Evolutionary conservation across 257 asterid species (phyloP), one percentile per base, ranked within the genome.

Genomic region (Buddleja alternifolia): DNA sequence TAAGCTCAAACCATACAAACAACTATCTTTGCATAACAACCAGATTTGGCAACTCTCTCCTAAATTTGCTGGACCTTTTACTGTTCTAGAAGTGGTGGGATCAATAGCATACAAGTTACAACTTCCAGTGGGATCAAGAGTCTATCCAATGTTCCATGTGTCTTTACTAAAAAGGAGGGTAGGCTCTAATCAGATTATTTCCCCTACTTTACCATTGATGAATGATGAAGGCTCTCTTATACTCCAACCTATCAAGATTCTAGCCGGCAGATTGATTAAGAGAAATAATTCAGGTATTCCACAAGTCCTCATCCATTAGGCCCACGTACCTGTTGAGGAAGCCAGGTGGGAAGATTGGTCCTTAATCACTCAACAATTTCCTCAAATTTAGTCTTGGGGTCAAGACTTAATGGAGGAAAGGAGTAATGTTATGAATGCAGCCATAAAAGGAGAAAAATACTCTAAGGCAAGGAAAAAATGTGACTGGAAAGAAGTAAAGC

Each of bases 81-180:
- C 52, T n/a, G 47, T 72, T 0, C 0, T 52, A 4, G 37, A 10
- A 4, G 25, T 10, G 36, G 21, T 50, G 0, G 39, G 50, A 3
- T 9, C 15, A 2, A 66, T 62, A 0, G 65, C 66, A 0, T 53
- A 72, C 4, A 23, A 15, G 8, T 14, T 72, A 6, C 1, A 16
- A 1, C 20, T 52, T 0, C 71, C 64, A 1, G 1, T 0, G 0
- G 32, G 0, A 0, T 5, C 57, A 4, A 48, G 7, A 8, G 11
- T 71, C 1, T 66, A 63, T 16, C 65, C 6, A 9, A 50, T 72
- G 0, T 50, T 63, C 23, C 66, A 63, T 41, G 55, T 53, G 3
- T 63, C 65, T 0, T 10, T 39, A 14, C 32, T 42, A 2, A 41
- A 41, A 8, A 10, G 5, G 4, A 41, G 15, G 2, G 5, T 41